Base-by-base conservation (phyloP, 2,329 filamentous ascomycete species). In the Xylariales sp. region DNA sequence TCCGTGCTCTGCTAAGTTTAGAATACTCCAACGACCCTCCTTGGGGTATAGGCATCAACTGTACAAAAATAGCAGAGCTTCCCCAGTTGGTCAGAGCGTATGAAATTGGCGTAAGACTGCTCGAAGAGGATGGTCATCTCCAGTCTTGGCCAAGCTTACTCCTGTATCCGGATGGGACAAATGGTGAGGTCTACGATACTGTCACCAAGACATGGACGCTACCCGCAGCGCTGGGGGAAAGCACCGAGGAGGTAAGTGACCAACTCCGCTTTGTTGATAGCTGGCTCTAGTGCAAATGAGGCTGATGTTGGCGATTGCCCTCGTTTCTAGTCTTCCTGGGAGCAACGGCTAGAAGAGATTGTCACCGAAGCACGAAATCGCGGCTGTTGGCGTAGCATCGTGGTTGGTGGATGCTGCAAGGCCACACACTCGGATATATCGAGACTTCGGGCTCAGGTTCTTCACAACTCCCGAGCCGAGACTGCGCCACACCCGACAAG, bases 121-220 rank as follows among this genome's bases (percentile, higher is more conserved):
- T 87, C 71, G 64, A 83, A 1, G 59, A 74, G 3, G 71, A 76
- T 3, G 79, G 80, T 0, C 72, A 77, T 14, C 60, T 83, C 1
- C 23, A 68, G 0, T 73, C 75, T 5, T 84, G 82, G 80, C 89
- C 89, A 0, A 82, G 81, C 23, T 77, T 92, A 61, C 85, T 92
- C 4, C 72, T 92, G 18, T 92, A 91, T 75, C 90, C 90, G 0
- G 90, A 92, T 75, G 90, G 90, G 0, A 91, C 90, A 1, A 89
- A 88, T 54, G 89, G 88, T 0, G 87, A 91, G 77, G 83, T 89
- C 0, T 92, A 92, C 78, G 87, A 92, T 75, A 90, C 89, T 0
- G 79, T 78, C 0, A 89, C 87, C 6, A 86, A 90, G 73, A 80
- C 79, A 60, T 92, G 90, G 90, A 85, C 85, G 70, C 64, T 80